Conservation (phyloP, 495 filamentous ascomycete genomes). For the Penicillium cosmopolitanum region DNA sequence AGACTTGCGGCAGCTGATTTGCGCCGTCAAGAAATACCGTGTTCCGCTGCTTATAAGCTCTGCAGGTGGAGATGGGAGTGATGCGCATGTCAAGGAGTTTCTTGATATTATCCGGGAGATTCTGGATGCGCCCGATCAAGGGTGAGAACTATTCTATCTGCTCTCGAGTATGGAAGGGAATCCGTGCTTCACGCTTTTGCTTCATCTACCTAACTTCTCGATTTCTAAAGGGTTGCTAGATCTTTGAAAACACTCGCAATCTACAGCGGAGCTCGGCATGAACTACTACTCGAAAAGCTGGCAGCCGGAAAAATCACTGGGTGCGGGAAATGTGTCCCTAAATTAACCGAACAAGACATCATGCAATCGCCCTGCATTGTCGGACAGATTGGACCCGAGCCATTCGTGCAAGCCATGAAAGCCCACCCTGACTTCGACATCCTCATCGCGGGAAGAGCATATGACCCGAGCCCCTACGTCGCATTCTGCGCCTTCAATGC, state of each 20-base stretch:
- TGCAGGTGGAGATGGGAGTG: slow-evolving; percentile 51
- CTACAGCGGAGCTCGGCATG: slow-evolving; percentile 38
- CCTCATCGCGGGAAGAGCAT: slow-evolving; percentile 51
- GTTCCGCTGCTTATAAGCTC: slow-evolving; percentile 50
- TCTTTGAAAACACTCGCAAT: slow-evolving; percentile 46
- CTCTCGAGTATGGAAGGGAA: no score
- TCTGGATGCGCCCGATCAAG: slow-evolving; percentile 11
- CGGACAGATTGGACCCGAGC: slow-evolving; percentile 32
- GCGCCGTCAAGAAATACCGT: slow-evolving; percentile 28
- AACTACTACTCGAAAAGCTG: slow-evolving; percentile 31
- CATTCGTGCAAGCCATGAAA: slow-evolving; percentile 7
- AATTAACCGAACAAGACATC: slow-evolving; percentile 41
- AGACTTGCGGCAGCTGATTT: slow-evolving; percentile 44
- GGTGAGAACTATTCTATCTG: no score
- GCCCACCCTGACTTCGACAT: slow-evolving; percentile 35
- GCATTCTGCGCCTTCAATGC: slow-evolving; percentile 42
- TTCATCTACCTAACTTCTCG: no score
- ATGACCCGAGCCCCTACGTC: slow-evolving; percentile 53
- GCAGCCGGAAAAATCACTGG: slow-evolving; percentile 27
- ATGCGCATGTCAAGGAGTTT: slow-evolving; percentile 48
- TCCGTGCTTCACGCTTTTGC: no score
- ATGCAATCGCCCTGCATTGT: slow-evolving; percentile 36
- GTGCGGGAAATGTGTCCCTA: slow-evolving; percentile 36
- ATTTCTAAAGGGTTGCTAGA: slow-evolving; percentile 26
- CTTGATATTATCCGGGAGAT: slow-evolving; percentile 38